These are phyloP conservation scores for Striga hermonthica DNA, from an alignment of 305 asterid genomes.

Conservation along the genomic window DNA sequence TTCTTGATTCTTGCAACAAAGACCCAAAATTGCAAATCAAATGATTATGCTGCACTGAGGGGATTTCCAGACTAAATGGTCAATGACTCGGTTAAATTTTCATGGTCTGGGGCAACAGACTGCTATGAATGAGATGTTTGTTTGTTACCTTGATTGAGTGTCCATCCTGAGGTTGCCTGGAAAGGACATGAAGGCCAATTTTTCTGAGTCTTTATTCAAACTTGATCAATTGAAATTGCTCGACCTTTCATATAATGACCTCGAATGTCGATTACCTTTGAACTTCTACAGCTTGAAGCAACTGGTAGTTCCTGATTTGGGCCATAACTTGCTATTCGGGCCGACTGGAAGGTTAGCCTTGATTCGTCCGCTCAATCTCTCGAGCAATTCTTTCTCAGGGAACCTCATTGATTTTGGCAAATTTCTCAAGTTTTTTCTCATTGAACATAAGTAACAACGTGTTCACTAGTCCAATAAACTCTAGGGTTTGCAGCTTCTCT, in stretches of 20 bases:
- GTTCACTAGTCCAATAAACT: slow-evolving; percentile 46
- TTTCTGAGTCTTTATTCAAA: slow-evolving; percentile 47
- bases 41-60: slow-evolving; percentile 58
- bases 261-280: slow-evolving; percentile 51
- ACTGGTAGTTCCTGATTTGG: slow-evolving; percentile 62
- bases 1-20: slow-evolving; percentile 41
- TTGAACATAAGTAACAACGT: slow-evolving; percentile 61
- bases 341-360: slow-evolving; percentile 42
- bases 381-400: slow-evolving; percentile 59
- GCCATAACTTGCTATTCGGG: slow-evolving; percentile 65
- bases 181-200: slow-evolving; percentile 54
- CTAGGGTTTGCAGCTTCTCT: slow-evolving; percentile 45
- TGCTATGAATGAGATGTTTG: slow-evolving; percentile 88
- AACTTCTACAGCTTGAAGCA: slow-evolving; percentile 50
- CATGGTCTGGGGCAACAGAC: slow-evolving; percentile 47
- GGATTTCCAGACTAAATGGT: slow-evolving; percentile 62
- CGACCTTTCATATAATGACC: slow-evolving; percentile 71
- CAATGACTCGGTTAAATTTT: slow-evolving; percentile 45
- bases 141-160: slow-evolving; percentile 60
- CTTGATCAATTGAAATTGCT: slow-evolving; percentile 56
- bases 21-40: slow-evolving; percentile 51
- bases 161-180: slow-evolving; percentile 52
- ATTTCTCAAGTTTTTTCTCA: slow-evolving; percentile 58
- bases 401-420: slow-evolving; percentile 43
- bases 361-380: slow-evolving; percentile 61